Evolutionary conservation across 371 early-diverging fungal species (phyloP), one percentile per base, ranked within the genome.

Genomic region (Syncephalis plumigaleata): DNA sequence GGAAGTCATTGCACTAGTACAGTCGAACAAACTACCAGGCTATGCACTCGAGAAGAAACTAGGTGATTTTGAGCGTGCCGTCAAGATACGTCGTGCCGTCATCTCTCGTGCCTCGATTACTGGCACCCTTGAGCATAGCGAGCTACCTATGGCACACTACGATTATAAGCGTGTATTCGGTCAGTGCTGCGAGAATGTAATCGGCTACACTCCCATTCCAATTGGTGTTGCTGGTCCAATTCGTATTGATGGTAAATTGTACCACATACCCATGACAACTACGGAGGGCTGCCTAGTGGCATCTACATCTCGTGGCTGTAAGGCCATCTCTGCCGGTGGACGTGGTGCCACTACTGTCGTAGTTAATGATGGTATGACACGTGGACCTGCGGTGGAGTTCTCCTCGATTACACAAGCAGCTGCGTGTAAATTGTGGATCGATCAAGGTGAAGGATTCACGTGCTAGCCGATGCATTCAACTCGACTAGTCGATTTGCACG

Each of bases 251-350:
- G 84, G 79, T 26, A 68, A 79, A 48, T 38, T 56, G 4, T 70
- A 81, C 27, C 85, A 83, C 53, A 71, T 96, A 8, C 97, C 97
- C 11, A 92, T 96, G 92, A 90, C 92, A 11, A 96, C 97, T 1
- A 95, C 95, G 3, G 97, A 96, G 62, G 97, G 97, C 20, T 80
- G 81, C 44, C 61, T 96, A 47, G 81, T 96, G n/a, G 97, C 97
- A 7, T 91, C 92, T 36, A 79, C 91, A 17, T 79, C 87, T n/a
- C 78, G 95, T 46, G 97, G 97, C 7, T 91, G 92, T 63, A 96
- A 96, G 64, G 91, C 94, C 13, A 88, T 95, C 52, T 83, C 82
- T 53, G 70, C 76, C 36, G 82, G 87, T 26, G 87, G 91, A 38
- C 4, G 11, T 7, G 95, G 96, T 44, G 92, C 88, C 3, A 64